phyloP scores from a whole-genome alignment of 1,284 basidiomycete genomes.

The Bondarzewia mesenterica region DNA sequence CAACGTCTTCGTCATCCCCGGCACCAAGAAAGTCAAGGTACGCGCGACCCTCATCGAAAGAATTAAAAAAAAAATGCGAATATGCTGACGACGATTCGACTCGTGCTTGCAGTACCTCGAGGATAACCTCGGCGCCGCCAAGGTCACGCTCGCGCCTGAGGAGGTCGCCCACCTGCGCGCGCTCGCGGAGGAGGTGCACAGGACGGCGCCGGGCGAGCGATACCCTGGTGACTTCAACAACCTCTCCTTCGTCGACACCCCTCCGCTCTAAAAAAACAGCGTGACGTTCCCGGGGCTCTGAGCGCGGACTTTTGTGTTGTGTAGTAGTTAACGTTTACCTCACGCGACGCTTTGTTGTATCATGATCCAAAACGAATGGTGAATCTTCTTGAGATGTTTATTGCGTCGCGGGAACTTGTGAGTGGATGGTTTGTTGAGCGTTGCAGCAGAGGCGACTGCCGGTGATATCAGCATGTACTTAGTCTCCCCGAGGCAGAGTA shows the following conservation, averaged over 20 bases:
- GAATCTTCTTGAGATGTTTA: no score
- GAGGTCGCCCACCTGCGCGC: constrained; percentile 29
- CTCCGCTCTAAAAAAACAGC: neutral
- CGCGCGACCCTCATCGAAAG: neutral
- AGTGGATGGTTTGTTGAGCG: no score
- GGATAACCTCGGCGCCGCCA: constrained; percentile 31
- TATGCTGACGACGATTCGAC: constrained; percentile 9
- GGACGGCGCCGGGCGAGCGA: neutral
- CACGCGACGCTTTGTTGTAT: no score
- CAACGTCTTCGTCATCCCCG: constrained; percentile 33
- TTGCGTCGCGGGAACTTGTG: no score
- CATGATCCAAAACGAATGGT: no score
- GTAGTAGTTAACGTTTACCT: no score
- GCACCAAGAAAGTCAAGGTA: constrained; percentile 19
- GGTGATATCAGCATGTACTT: no score
- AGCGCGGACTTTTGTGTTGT: neutral
- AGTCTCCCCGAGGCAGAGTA: no score
- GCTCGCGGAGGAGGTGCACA: constrained; percentile 20
- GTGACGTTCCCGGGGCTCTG: neutral
- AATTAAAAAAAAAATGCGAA: neutral
- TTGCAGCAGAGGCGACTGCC: no score
- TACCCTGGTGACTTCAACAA: constrained; percentile 1
- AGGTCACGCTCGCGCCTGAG: constrained; percentile 27
- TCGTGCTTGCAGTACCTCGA: constrained; percentile 16
- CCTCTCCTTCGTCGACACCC: neutral